Evolutionary conservation across 495 filamentous ascomycete species (phyloP).

Genomic region (Neurospora hispaniola): DNA sequence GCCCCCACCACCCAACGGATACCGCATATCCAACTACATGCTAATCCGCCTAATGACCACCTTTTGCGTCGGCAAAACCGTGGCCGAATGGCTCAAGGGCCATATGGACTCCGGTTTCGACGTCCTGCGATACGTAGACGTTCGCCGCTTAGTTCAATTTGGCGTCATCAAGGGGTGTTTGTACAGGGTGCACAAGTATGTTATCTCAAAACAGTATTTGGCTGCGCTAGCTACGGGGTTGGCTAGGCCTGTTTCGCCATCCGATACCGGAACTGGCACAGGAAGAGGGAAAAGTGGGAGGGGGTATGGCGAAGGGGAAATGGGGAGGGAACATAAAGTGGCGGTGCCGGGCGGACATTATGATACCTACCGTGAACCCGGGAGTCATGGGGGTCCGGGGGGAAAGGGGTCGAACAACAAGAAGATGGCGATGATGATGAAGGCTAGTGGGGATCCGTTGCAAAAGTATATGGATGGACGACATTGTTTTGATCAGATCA

Average conservation of each 20-base stretch:
- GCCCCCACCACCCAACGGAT: slow-evolving; percentile 9
- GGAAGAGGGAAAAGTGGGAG: not conserved
- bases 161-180: slow-evolving; percentile 90
- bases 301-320: not conserved
- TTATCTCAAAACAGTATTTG: slow-evolving; percentile 50
- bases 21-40: slow-evolving; percentile 35
- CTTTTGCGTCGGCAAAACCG: slow-evolving; percentile 63
- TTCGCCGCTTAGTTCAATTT: slow-evolving; percentile 86
- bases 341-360: not conserved
- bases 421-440: not conserved
- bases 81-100: slow-evolving; percentile 71
- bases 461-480: slow-evolving; percentile 66
- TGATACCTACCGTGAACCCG: not conserved
- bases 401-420: not conserved
- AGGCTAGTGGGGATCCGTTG: slow-evolving; percentile 33
- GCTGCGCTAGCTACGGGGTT: slow-evolving; percentile 30
- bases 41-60: slow-evolving; percentile 67
- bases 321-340: not conserved
- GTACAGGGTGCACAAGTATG: slow-evolving; percentile 90
- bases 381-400: not conserved
- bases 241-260: slow-evolving; percentile 11
- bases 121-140: slow-evolving; percentile 63
- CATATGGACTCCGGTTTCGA: slow-evolving; percentile 48
- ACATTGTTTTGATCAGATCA: slow-evolving; percentile 85
- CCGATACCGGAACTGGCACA: not conserved